A percentile compares a stretch with the other conserved stretches of the same genome.
phyloP scores from a whole-genome alignment of 768 basidiomycete genomes.

The Boletellus ananiceps region DNA sequence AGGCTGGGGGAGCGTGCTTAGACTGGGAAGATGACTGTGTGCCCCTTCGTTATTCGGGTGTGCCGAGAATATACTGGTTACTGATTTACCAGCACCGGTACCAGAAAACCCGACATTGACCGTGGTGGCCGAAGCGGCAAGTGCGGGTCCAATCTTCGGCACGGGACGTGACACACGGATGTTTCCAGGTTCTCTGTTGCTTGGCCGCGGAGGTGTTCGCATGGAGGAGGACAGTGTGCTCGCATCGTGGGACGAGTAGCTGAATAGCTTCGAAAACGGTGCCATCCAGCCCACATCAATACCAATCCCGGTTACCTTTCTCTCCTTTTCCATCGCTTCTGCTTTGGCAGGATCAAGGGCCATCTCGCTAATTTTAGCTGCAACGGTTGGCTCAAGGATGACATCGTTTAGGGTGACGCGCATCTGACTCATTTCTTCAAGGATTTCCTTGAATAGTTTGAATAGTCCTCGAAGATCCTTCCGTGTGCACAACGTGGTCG shows the following conservation, averaged over 20 bases:
- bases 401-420: constrained; percentile 84
- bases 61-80: constrained; percentile 40
- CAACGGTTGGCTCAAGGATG: constrained; percentile 80
- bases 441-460: constrained; percentile 80
- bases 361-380: constrained; percentile 64
- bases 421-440: constrained; percentile 77
- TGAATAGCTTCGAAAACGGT: constrained; percentile 79
- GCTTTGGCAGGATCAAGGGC: constrained; percentile 58
- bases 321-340: constrained; percentile 36
- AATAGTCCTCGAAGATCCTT: constrained; percentile 80
- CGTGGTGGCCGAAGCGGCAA: constrained; percentile 84
- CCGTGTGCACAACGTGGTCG: constrained; percentile 57
- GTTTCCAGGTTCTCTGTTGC: constrained; percentile 22
- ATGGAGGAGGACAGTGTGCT: constrained; percentile 7
- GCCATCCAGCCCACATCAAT: constrained; percentile 69
- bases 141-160: constrained; percentile 79
- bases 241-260: constrained; percentile 31
- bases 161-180: constrained; percentile 44
- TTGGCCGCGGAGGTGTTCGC: constrained; percentile 26
- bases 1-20: constrained; percentile 11
- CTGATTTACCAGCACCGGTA: constrained; percentile 53
- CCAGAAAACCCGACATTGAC: constrained; percentile 96
- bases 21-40: constrained; percentile 8
- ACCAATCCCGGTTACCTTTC: constrained; percentile 28
- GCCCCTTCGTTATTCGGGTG: constrained; percentile 21